Conservation (phyloP, 768 basidiomycete species). For the Panaeolus papilionaceus region DNA sequence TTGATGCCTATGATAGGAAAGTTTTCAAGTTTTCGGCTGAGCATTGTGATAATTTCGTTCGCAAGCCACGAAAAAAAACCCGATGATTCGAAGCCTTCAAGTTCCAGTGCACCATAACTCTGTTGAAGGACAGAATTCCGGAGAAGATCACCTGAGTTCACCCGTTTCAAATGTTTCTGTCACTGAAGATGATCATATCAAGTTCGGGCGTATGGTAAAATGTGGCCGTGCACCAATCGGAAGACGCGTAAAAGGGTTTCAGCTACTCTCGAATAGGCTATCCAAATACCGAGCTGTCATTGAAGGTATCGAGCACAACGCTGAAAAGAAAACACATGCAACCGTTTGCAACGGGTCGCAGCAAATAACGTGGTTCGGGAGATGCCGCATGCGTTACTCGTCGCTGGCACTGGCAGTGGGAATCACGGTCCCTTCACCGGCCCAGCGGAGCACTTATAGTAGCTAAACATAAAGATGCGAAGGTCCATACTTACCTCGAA, state of each 20-base stretch:
- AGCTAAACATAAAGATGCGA: constrained; percentile 12
- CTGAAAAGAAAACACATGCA: constrained; percentile 5
- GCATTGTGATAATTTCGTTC: no score
- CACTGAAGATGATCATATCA: neutral
- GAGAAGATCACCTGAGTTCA: no score
- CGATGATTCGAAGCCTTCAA: no score
- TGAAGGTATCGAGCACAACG: neutral
- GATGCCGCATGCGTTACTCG: neutral
- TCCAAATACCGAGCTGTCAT: constrained; percentile 3
- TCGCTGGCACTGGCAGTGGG: neutral
- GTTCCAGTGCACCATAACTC: no score
- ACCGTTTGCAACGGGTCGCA: neutral
- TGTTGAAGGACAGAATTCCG: no score
- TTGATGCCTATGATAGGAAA: neutral
- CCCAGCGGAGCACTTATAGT: constrained; percentile 5
- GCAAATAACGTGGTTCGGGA: constrained; percentile 4
- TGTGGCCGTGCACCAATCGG: neutral
- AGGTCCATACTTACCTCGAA: neutral
- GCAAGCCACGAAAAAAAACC: no score
- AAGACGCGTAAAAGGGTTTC: neutral
- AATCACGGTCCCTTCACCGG: constrained; percentile 14
- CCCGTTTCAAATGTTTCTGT: no score
- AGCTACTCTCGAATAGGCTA: neutral
- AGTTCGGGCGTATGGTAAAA: neutral
- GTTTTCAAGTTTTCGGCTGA: neutral